Evolutionary conservation across 345 rosid species (phyloP).

Genomic region (Stellera chamaejasme): DNA sequence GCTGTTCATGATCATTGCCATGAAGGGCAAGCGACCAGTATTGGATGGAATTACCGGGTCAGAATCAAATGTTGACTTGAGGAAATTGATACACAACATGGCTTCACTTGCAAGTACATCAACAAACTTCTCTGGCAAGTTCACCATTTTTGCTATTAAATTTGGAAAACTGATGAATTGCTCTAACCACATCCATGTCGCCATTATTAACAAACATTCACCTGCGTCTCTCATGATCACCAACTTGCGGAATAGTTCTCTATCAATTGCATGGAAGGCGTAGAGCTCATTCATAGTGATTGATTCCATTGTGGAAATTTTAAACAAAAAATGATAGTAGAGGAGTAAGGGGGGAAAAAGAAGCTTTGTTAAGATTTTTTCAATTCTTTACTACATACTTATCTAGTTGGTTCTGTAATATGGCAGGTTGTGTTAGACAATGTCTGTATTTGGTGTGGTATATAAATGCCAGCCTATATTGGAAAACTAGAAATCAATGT

Average conservation of each 20-base stretch:
- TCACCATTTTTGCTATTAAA: conserved; percentile 16
- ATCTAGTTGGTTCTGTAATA: neutral
- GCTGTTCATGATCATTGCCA: conserved; percentile 19
- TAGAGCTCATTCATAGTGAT: conserved; percentile 25
- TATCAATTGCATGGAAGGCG: conserved; percentile 27
- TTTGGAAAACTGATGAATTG: conserved; percentile 25
- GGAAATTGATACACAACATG: conserved; percentile 15
- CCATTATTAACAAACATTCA: conserved; percentile 28
- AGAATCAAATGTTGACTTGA: conserved; percentile 5
- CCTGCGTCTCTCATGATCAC: conserved; percentile 26
- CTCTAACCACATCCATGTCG: conserved; percentile 46
- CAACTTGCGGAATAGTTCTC: conserved; percentile 30
- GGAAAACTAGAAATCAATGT: too few species aligned
- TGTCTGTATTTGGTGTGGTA: neutral
- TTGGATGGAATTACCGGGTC: neutral
- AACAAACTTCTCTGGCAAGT: conserved; percentile 16
- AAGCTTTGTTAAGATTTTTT: neutral
- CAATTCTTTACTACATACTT: neutral
- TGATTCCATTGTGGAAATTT: conserved; percentile 15
- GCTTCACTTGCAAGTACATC: conserved; percentile 26
- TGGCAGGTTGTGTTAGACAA: conserved; percentile 3
- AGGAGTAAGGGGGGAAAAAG: neutral
- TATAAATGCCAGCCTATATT: neutral
- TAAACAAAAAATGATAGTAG: neutral
- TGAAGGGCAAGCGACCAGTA: conserved; percentile 14